Conservation (phyloP, 129 eudicot species). For the Logfia minima region DNA sequence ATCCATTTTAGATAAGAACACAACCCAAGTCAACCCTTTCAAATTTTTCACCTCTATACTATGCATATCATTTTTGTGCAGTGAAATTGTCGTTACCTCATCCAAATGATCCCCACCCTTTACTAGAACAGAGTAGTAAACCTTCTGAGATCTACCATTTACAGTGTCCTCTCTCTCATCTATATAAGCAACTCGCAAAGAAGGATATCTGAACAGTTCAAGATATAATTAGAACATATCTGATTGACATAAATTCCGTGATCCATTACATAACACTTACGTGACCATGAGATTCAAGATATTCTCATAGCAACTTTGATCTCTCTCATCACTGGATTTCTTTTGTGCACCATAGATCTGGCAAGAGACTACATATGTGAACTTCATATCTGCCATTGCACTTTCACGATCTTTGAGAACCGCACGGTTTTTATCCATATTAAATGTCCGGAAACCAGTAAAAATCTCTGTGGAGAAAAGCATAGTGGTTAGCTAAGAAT, state of each 20-base stretch:
- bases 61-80: background rate
- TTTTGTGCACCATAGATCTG: slow-evolving; percentile 95
- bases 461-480: slow-evolving; percentile 62
- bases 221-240: slow-evolving; percentile 16
- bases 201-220: slow-evolving; percentile 66
- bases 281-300: slow-evolving; percentile 88
- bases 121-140: slow-evolving; percentile 90
- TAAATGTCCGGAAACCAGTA: slow-evolving; percentile 76
- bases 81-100: slow-evolving; percentile 50
- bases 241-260: background rate
- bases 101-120: slow-evolving; percentile 96
- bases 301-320: slow-evolving; percentile 69
- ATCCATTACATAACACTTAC: slow-evolving; percentile 33
- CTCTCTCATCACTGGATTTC: slow-evolving; percentile 66
- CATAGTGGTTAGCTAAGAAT: slow-evolving; percentile 20
- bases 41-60: background rate
- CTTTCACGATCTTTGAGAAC: slow-evolving; percentile 60
- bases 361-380: slow-evolving; percentile 97
- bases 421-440: slow-evolving; percentile 43
- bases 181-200: slow-evolving; percentile 91
- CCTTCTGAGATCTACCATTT: slow-evolving; percentile 63
- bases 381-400: slow-evolving; percentile 95
- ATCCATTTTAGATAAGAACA: background rate
- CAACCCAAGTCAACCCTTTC: background rate
- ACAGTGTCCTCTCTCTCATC: slow-evolving; percentile 82